phyloP scores from a whole-genome alignment of 208 protist genomes.

The Vickermania ingenoplastis region DNA sequence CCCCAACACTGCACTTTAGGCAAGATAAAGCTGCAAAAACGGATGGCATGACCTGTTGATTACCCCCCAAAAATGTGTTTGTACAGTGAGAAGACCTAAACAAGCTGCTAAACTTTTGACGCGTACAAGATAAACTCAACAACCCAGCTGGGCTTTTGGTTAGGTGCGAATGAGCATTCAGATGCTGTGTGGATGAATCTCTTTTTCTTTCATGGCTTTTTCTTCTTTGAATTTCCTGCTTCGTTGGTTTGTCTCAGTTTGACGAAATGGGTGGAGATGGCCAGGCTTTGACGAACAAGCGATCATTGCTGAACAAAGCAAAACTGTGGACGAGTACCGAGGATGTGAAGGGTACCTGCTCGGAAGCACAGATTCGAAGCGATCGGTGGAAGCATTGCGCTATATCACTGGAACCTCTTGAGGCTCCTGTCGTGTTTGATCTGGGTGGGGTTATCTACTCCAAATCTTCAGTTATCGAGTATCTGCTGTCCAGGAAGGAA shows the following conservation, averaged over 20 bases:
- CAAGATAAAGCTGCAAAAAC: background rate
- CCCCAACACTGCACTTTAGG: conserved; percentile 2
- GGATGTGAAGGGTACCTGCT: conserved; percentile 5
- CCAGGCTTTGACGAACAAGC: conserved; percentile 70
- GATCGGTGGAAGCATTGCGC: conserved; percentile 55
- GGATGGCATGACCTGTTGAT: background rate
- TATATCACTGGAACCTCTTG: conserved; percentile 38
- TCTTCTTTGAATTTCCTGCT: conserved; percentile 4
- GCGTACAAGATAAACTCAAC: too few species aligned
- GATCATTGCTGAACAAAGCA: conserved; percentile 39
- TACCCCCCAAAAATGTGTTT: too few species aligned
- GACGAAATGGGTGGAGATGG: conserved; percentile 69
- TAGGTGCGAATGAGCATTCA: too few species aligned
- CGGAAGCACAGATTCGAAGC: conserved; percentile 9
- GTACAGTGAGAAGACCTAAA: too few species aligned
- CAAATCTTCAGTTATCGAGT: conserved; percentile 51
- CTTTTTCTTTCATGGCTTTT: too few species aligned
- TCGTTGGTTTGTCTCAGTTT: conserved; percentile 7
- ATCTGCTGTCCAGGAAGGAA: conserved; percentile 24
- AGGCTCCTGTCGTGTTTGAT: conserved; percentile 56
- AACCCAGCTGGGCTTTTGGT: too few species aligned
- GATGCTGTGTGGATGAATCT: too few species aligned
- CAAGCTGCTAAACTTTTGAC: too few species aligned
- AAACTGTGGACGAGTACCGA: conserved; percentile 26
- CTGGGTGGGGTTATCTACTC: conserved; percentile 48